Evolutionary conservation across 371 early-diverging fungal genomes (phyloP).

Genomic region (Vairimorpha apis): DNA sequence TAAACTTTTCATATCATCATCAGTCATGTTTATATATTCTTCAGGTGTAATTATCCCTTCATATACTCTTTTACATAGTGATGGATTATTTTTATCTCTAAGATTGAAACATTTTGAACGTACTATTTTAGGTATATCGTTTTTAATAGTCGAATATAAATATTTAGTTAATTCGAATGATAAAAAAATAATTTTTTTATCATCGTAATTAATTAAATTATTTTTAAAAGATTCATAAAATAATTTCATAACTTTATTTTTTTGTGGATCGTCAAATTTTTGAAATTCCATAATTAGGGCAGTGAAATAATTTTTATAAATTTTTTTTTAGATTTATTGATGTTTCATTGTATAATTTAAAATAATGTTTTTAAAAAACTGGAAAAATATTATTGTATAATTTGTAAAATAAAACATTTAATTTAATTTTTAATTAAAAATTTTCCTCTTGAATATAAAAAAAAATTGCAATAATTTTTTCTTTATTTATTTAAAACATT

Average conservation of each 20-base stretch:
- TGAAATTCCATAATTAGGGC: not conserved
- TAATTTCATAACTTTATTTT: conserved; percentile 47
- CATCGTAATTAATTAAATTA: conserved; percentile 11
- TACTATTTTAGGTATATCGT: conserved; percentile 47
- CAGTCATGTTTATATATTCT: conserved; percentile 57
- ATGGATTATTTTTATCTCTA: conserved; percentile 58
- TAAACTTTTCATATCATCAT: conserved; percentile 62
- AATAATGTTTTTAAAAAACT: too few species aligned
- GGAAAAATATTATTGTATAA: too few species aligned
- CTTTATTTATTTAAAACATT: too few species aligned
- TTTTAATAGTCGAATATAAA: conserved; percentile 1
- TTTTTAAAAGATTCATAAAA: conserved; percentile 43
- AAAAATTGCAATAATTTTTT: too few species aligned
- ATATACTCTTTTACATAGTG: conserved; percentile 56
- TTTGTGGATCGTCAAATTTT: conserved; percentile 21
- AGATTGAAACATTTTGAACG: conserved; percentile 60
- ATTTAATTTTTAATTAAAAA: too few species aligned
- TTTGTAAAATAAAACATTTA: too few species aligned
- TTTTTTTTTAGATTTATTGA: not conserved
- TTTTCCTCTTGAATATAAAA: too few species aligned
- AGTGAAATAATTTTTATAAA: not conserved
- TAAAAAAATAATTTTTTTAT: not conserved
- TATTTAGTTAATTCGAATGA: conserved; percentile 27
- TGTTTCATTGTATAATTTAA: too few species aligned
- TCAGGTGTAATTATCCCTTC: conserved; percentile 50